Base-by-base conservation (phyloP, 2,329 filamentous ascomycete species). In the Sclerotiophoma versabilis region DNA sequence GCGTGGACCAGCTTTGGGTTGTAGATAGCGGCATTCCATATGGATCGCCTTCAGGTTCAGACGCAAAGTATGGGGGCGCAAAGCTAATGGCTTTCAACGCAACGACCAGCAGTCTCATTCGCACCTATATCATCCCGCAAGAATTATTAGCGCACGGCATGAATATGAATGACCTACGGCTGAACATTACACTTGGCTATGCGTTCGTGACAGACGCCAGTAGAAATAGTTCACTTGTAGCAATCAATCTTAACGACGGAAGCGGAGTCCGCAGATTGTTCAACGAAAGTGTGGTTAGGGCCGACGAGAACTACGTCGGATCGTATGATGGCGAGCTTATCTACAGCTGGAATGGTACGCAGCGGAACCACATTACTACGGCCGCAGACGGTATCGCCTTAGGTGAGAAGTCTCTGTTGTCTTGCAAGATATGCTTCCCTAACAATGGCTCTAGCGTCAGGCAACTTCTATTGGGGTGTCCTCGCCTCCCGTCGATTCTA, bases 11-110 rank as follows among this genome's bases (percentile, higher is more conserved):
- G 33, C 63, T 79, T 10, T 79, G 76, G 75, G 63, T 77, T 5
- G 68, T 79, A 12, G 77, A 79, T 55, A 75, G 65, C 26, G 77
- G 77, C 2, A 76, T 79, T 36, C 66, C 68, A 10, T 68, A 69
- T 26, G 67, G 69, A 8, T 63, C 58, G 2, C 50, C 53, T 4
- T 44, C 61, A 50, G 50, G 60, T 57, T 49, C 68, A n/a, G 30
- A 62, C 27, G 57, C 76, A 2, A 41, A 72, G 0, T 62, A 68
- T 8, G 67, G 71, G 6, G 76, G 76, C 2, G 74, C 76, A 4
- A 79, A 79, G 60, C 70, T 79, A 27, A 77, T 79, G 72, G 71
- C 70, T 20, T 79, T 79, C 64, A 70, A 77, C 26, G 60, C 61
- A 43, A 63, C 74, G 15, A 65, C 65, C 7, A 65, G 43, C 39